Conservation (phyloP, 805 yeast species). For the Yamadazyma takamatsuzukensis region DNA sequence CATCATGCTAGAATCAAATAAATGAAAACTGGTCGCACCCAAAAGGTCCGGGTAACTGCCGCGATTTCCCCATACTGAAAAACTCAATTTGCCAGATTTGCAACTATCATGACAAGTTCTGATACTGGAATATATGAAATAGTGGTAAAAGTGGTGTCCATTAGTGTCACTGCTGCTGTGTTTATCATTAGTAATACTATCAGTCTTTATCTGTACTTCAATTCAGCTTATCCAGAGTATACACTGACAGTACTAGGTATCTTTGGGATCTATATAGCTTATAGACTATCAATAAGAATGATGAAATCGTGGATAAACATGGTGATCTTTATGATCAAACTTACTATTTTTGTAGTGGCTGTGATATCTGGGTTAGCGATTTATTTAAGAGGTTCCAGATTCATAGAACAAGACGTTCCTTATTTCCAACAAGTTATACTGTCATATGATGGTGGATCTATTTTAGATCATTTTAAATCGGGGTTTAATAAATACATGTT, state of each 20-base stretch:
- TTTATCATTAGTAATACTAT: constrained; percentile 13
- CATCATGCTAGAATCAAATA: too few species aligned
- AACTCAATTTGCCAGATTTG: too few species aligned
- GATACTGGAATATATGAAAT: constrained; percentile 10
- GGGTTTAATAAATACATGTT: constrained; percentile 5
- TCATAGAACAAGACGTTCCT: constrained; percentile 17
- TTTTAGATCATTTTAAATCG: constrained; percentile 3
- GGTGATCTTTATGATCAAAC: constrained; percentile 17
- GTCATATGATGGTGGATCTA: constrained; percentile 5
- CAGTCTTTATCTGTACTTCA: constrained; percentile 9
- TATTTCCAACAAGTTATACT: constrained; percentile 4
- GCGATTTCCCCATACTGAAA: too few species aligned
- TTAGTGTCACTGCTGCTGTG: constrained; percentile 11
- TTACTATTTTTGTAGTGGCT: constrained; percentile 13
- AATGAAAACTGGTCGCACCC: too few species aligned
- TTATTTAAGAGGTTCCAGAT: constrained; percentile 21
- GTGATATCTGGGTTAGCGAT: constrained; percentile 14
- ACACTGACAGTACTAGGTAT: constrained; percentile 13
- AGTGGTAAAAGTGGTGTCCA: constrained; percentile 7
- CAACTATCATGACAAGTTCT: too few species aligned
- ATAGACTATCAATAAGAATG: constrained; percentile 14
- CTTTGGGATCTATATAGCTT: constrained; percentile 16
- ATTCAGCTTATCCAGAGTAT: constrained; percentile 17
- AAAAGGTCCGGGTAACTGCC: too few species aligned
- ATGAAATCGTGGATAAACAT: constrained; percentile 20